Conservation (phyloP, 2,329 filamentous ascomycete species). For the Aspergillus chevalieri region DNA sequence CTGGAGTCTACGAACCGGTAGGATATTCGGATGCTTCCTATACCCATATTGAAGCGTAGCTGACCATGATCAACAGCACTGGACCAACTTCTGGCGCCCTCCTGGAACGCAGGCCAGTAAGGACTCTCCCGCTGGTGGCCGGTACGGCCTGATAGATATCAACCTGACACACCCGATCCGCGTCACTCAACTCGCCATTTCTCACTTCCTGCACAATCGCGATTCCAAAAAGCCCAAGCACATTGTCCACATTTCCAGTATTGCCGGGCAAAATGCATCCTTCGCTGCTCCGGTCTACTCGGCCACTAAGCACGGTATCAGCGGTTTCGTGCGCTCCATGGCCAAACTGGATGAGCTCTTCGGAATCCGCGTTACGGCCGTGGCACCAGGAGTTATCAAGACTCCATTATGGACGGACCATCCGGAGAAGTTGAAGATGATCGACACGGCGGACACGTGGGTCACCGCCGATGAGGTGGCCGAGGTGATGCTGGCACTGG, state of each 20-base stretch:
- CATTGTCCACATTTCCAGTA: constrained; percentile 45
- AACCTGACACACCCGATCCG: constrained; percentile 50
- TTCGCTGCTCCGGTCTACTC: constrained; percentile 43
- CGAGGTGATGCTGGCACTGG: constrained; percentile 51
- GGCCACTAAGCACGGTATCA: constrained; percentile 46
- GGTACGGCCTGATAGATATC: constrained; percentile 45
- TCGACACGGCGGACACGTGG: constrained; percentile 49
- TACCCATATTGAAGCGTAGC: neutral
- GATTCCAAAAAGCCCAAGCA: constrained; percentile 32
- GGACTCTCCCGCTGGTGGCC: constrained; percentile 34
- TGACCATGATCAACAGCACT: constrained; percentile 26
- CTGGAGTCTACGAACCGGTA: constrained; percentile 42
- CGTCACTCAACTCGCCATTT: constrained; percentile 46
- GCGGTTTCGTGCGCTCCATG: constrained; percentile 46
- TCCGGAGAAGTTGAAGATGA: constrained; percentile 52
- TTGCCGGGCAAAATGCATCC: constrained; percentile 38
- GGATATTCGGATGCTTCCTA: constrained; percentile 4
- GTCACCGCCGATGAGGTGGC: constrained; percentile 57
- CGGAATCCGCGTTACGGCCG: constrained; percentile 54
- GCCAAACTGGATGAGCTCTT: constrained; percentile 43
- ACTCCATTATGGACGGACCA: constrained; percentile 59
- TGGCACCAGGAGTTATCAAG: constrained; percentile 56
- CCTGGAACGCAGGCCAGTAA: constrained; percentile 38
- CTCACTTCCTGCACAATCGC: constrained; percentile 38
- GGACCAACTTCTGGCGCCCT: constrained; percentile 47